These are phyloP conservation scores for Pichia manshurica DNA, from an alignment of 805 yeast species.

Conservation along the genomic window DNA sequence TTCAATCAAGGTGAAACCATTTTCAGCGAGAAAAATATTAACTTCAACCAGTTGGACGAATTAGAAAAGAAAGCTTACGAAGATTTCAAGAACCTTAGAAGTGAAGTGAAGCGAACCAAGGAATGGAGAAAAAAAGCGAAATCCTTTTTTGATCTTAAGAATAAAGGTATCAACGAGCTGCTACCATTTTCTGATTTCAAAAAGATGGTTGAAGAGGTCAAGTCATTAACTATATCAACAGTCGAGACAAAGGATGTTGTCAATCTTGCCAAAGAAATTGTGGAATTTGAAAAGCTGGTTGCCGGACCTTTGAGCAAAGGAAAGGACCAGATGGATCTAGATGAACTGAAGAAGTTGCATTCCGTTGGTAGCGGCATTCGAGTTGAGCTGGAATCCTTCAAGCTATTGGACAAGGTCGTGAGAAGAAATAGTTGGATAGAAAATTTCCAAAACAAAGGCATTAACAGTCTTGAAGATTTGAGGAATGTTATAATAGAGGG, in stretches of 20 bases:
- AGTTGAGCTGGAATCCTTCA: conserved; percentile 44
- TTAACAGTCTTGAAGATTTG: conserved; percentile 25
- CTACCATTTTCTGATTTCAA: conserved; percentile 30
- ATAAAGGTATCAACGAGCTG: not conserved
- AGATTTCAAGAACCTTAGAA: conserved; percentile 31
- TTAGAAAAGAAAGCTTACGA: conserved; percentile 12
- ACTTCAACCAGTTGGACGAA: not conserved
- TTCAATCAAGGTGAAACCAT: conserved; percentile 52
- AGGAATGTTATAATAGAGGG: conserved; percentile 24
- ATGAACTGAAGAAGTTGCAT: conserved; percentile 49
- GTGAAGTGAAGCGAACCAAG: conserved; percentile 40
- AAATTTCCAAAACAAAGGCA: conserved; percentile 10
- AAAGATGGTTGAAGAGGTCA: conserved; percentile 40
- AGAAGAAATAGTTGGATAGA: conserved; percentile 37
- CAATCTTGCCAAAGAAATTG: conserved; percentile 48
- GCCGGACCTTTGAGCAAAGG: conserved; percentile 30
- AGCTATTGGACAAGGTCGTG: conserved; percentile 34
- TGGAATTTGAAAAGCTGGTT: conserved; percentile 45
- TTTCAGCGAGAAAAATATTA: conserved; percentile 17
- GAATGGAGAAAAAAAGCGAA: conserved; percentile 54
- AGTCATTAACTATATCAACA: conserved; percentile 43
- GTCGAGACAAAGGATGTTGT: conserved; percentile 57
- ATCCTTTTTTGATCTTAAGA: conserved; percentile 35
- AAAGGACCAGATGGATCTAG: conserved; percentile 26
- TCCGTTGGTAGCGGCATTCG: conserved; percentile 58